Evolutionary conservation across 352 stramenopile genomes (phyloP), one percentile per base, ranked within the genome.

Genomic region (Phytophthora fragariaefolia): DNA sequence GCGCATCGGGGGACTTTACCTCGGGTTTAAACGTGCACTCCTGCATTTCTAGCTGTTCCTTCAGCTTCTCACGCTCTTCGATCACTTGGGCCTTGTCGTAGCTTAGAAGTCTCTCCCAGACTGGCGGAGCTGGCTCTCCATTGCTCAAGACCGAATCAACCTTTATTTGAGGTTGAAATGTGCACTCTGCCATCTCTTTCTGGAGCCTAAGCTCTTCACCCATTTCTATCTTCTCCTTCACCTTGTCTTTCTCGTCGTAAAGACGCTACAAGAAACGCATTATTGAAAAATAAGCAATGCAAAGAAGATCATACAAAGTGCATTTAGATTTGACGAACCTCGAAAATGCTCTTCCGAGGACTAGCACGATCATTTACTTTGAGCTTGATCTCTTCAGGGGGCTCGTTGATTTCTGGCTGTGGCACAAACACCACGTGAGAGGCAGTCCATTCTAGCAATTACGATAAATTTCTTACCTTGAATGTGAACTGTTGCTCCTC

Each of bases 1-100:
- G 63, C 6, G 61, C 73, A 18, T 88, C 82, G 8, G 71, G 67
- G 1, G 77, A 80, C n/a, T 79, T 87, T 24, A 93, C 82, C 20
- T 92, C 81, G 12, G 87, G 87, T 69, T 91, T 90, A 72, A 95
- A 95, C 1, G 87, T 95, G 58, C 87, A 95, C 20, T 86, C 79
- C 40, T 91, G 69, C 59, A 92, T 75, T 58, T 95, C 87, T 7
- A 87, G 50, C 27, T 91, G 58, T 42, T 92, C 79, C 51, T 89
- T 91, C 18, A 85, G 70, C 26, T 85, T 88, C 26, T 95, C 82
- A 6, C 85, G 82, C 60, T 93, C 82, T 38, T 93, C 87, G n/a
- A 89, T 74, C 46, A 90, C 76, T 51, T 92, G 85, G 18, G 83
- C 82, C 61, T 93, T 95, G 63, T 95, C 80, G 38, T 87, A 88